Conservation (phyloP, 202 grass and related monocot species). For the Eragrostis tef region DNA sequence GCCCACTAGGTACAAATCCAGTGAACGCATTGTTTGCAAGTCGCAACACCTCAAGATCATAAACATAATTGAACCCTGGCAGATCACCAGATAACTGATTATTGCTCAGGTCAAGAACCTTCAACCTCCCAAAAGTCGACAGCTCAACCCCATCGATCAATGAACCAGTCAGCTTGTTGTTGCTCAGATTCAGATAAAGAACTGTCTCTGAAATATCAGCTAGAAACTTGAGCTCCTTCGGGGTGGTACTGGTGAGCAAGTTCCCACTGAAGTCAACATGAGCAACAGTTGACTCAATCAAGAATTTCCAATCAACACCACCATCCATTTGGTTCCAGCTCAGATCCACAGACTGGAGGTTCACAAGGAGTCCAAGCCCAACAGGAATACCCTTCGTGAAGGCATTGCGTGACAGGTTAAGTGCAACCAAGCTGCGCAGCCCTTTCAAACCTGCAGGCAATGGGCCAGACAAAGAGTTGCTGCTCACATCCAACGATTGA, state of each 20-base stretch:
- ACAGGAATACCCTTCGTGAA: slow-evolving; percentile 80
- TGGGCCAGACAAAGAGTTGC: slow-evolving; percentile 72
- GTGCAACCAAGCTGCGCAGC: slow-evolving; percentile 65
- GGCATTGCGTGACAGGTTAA: slow-evolving; percentile 81
- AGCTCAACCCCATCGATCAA: slow-evolving; percentile 88
- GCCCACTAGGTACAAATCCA: slow-evolving; percentile 88
- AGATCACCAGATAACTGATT: slow-evolving; percentile 87
- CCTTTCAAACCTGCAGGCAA: slow-evolving; percentile 62
- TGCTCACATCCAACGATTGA: slow-evolving; percentile 80
- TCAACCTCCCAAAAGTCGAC: slow-evolving; percentile 89
- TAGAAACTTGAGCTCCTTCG: slow-evolving; percentile 87
- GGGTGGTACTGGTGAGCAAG: slow-evolving; percentile 68
- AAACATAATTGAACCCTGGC: slow-evolving; percentile 98
- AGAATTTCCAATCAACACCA: slow-evolving; percentile 91
- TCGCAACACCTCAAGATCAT: slow-evolving; percentile 92
- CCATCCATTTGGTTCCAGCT: slow-evolving; percentile 90
- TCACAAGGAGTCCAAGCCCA: slow-evolving; percentile 66
- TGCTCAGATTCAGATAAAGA: slow-evolving; percentile 82
- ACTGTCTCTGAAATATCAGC: slow-evolving; percentile 92
- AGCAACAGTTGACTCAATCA: slow-evolving; percentile 74
- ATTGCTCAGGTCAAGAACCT: slow-evolving; percentile 92
- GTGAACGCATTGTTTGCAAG: slow-evolving; percentile 83
- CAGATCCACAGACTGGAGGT: slow-evolving; percentile 80
- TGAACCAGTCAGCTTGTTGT: slow-evolving; percentile 77
- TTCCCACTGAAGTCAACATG: slow-evolving; percentile 95